Percentiles rank a stretch among this genome's conserved stretches.
phyloP scores from a whole-genome alignment of 352 stramenopile genomes.

The Phytophthora pistaciae region DNA sequence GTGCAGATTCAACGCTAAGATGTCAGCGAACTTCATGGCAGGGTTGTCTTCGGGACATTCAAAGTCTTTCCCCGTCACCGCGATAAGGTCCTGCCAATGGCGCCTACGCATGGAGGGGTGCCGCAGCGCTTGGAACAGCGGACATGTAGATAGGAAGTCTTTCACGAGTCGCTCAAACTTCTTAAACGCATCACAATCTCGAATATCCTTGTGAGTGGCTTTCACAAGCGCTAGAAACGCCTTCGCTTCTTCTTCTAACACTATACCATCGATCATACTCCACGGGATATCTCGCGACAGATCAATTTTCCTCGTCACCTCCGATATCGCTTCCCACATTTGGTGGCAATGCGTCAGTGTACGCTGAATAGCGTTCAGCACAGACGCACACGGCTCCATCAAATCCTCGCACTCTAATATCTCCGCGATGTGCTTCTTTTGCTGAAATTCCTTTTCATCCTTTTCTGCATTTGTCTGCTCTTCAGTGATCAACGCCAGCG shows the following conservation, averaged over 20 bases:
- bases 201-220: slow-evolving; percentile 86
- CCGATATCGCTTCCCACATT: slow-evolving; percentile 89
- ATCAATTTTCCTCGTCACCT: slow-evolving; percentile 91
- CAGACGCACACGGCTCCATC: slow-evolving; percentile 82
- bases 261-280: slow-evolving; percentile 91
- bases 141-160: slow-evolving; percentile 82
- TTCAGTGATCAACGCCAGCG: slow-evolving; percentile 52
- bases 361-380: slow-evolving; percentile 78
- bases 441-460: slow-evolving; percentile 48
- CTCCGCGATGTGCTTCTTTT: slow-evolving; percentile 89
- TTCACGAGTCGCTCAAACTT: slow-evolving; percentile 82
- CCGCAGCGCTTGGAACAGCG: slow-evolving; percentile 80
- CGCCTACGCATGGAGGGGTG: slow-evolving; percentile 80
- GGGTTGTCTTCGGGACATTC: slow-evolving; percentile 77
- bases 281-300: slow-evolving; percentile 91
- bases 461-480: slow-evolving; percentile 46
- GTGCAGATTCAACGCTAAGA: slow-evolving; percentile 88
- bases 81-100: slow-evolving; percentile 79
- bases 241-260: slow-evolving; percentile 96
- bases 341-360: slow-evolving; percentile 82
- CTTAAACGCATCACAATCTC: slow-evolving; percentile 93
- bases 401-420: slow-evolving; percentile 95
- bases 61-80: slow-evolving; percentile 63
- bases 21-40: slow-evolving; percentile 76
- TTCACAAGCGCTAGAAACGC: slow-evolving; percentile 90